phyloP scores from a whole-genome alignment of 2,329 filamentous ascomycete genomes.

The Alternaria dauci region DNA sequence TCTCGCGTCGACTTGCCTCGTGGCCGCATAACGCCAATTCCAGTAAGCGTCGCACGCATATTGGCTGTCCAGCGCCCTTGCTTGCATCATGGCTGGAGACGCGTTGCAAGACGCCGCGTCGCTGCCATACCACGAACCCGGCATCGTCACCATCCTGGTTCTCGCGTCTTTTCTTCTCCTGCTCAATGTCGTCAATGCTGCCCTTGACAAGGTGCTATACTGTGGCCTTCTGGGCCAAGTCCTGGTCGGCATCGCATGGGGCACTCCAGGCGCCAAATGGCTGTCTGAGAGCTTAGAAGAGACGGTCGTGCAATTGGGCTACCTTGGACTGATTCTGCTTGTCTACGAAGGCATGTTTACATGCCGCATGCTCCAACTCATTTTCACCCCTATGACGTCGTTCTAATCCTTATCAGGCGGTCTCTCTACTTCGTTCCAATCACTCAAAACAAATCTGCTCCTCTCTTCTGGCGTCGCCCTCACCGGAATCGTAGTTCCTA shows the following conservation, averaged over 20 bases:
- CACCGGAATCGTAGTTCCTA: slow-evolving; percentile 71
- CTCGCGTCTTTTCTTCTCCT: slow-evolving; percentile 69
- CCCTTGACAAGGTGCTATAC: slow-evolving; percentile 68
- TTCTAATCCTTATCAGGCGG: slow-evolving; percentile 58
- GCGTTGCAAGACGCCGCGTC: slow-evolving; percentile 33
- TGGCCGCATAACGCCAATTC: slow-evolving; percentile 16
- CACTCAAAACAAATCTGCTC: slow-evolving; percentile 66
- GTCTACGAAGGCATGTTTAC: slow-evolving; percentile 69
- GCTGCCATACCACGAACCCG: slow-evolving; percentile 69
- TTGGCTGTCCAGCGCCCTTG: slow-evolving; percentile 20
- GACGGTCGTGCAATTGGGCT: slow-evolving; percentile 71
- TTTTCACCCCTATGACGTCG: background rate
- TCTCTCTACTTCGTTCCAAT: slow-evolving; percentile 62
- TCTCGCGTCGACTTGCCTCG: slow-evolving; percentile 10
- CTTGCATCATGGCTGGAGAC: slow-evolving; percentile 34
- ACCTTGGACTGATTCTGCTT: slow-evolving; percentile 74
- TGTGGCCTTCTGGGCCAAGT: slow-evolving; percentile 78
- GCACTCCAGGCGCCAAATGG: slow-evolving; percentile 70
- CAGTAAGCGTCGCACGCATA: slow-evolving; percentile 13
- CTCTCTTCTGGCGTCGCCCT: slow-evolving; percentile 70
- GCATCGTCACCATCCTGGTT: slow-evolving; percentile 66
- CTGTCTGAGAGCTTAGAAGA: slow-evolving; percentile 63
- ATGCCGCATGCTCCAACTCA: background rate
- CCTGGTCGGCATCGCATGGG: slow-evolving; percentile 74
- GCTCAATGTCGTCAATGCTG: slow-evolving; percentile 66